phyloP scores from a whole-genome alignment of 192 early-diverging fungal species.

The Gigaspora rosea region DNA sequence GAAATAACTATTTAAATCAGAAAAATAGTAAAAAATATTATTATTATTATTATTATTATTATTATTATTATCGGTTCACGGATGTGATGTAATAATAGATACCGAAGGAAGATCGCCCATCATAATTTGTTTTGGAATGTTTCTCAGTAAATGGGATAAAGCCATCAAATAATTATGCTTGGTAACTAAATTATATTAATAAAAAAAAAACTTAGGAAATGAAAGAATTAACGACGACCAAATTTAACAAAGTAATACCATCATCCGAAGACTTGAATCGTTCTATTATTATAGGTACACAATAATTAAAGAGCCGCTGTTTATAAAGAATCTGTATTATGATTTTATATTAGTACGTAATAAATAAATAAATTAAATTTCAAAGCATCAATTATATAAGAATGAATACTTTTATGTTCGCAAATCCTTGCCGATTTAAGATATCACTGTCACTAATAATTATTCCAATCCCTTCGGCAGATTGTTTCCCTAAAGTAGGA shows the following conservation, averaged over 20 bases:
- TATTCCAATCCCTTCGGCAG: slow-evolving; percentile 69
- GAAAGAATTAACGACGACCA: not conserved
- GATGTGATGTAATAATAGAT: slow-evolving; percentile 22
- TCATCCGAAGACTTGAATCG: slow-evolving; percentile 51
- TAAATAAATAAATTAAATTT: not conserved
- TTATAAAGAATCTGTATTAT: slow-evolving; percentile 69
- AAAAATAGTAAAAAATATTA: not conserved
- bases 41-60: not conserved
- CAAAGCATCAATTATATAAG: not conserved
- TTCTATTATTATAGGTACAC: slow-evolving; percentile 66
- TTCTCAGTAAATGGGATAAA: slow-evolving; percentile 77
- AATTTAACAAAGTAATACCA: slow-evolving; percentile 32
- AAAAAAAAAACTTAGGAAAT: not conserved
- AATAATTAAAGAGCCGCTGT: slow-evolving; percentile 82
- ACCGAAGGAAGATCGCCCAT: slow-evolving; percentile 75
- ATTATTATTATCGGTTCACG: not conserved
- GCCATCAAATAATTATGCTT: slow-evolving; percentile 78
- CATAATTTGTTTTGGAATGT: slow-evolving; percentile 82
- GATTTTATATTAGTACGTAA: not conserved
- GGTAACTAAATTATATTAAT: slow-evolving; percentile 39
- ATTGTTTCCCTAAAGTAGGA: slow-evolving; percentile 45
- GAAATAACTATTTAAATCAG: slow-evolving; percentile 58
- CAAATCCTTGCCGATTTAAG: slow-evolving; percentile 71
- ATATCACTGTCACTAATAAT: slow-evolving; percentile 77
- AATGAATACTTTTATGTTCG: slow-evolving; percentile 54